Conservation (phyloP, 306 rosid genomes). For the Medicago lupulina region DNA sequence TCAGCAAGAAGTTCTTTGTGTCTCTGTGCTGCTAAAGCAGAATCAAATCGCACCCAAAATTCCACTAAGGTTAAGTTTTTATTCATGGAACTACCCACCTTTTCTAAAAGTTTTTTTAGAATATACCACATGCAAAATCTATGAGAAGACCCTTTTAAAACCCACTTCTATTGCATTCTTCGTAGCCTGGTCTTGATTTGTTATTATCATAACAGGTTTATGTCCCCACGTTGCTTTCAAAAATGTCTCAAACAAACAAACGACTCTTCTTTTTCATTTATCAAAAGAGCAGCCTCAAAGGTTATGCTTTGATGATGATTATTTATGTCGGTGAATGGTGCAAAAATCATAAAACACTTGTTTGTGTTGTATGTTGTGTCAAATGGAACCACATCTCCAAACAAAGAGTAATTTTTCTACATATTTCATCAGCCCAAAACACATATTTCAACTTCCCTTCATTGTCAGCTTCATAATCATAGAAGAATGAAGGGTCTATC, state of each 20-base stretch:
- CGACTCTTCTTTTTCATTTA: not conserved
- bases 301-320: too few species aligned
- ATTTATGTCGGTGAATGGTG: too few species aligned
- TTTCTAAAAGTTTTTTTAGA: not conserved
- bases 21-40: not conserved
- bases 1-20: not conserved
- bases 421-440: not conserved
- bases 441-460: not conserved
- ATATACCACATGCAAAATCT: not conserved
- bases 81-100: too few species aligned
- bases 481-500: not conserved
- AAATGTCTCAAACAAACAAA: not conserved
- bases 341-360: too few species aligned
- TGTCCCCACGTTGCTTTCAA: not conserved
- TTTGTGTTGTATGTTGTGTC: too few species aligned
- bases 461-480: not conserved
- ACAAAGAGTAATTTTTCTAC: too few species aligned
- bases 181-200: not conserved
- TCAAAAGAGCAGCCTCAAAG: too few species aligned
- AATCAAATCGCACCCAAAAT: not conserved
- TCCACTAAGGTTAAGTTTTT: not conserved
- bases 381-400: too few species aligned
- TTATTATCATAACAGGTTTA: not conserved
- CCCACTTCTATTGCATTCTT: too few species aligned
- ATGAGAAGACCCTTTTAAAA: not conserved